These are phyloP conservation scores for Lumnitzera racemosa DNA, from an alignment of 345 rosid genomes.

Conservation along the genomic window DNA sequence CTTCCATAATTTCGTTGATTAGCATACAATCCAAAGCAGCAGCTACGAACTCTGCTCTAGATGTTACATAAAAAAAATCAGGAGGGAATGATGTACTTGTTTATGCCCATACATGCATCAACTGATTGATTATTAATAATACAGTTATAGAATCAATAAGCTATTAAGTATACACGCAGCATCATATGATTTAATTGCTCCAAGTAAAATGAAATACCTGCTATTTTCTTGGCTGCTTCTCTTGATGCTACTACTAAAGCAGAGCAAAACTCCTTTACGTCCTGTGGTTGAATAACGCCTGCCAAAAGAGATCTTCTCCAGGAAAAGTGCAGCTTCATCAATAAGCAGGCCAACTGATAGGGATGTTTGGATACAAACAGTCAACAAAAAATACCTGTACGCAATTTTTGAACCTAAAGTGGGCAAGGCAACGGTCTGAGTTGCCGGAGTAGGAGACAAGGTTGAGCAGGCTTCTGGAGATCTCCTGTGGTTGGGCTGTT, in stretches of 20 bases:
- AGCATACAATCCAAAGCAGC: no score
- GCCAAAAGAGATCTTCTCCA: slow-evolving; percentile 15
- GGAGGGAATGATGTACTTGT: no score
- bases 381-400: background rate
- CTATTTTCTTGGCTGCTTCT: slow-evolving; percentile 20
- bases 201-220: slow-evolving; percentile 13
- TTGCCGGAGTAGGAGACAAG: background rate
- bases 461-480: background rate
- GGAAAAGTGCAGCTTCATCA: background rate
- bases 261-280: slow-evolving; percentile 18
- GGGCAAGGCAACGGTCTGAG: background rate
- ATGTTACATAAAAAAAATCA: no score
- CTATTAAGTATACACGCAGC: no score
- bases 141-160: no score
- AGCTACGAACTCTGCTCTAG: no score
- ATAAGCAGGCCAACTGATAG: background rate
- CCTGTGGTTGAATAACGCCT: slow-evolving; percentile 13
- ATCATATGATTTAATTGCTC: no score
- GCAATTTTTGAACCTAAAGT: background rate
- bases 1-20: no score
- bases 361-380: background rate
- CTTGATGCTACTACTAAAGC: slow-evolving; percentile 16
- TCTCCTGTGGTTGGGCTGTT: background rate
- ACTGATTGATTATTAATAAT: no score
- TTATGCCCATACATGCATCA: no score